Percentiles rank a stretch among this genome's conserved stretches.
phyloP scores from a whole-genome alignment of 768 basidiomycete genomes.

The Bullera alba region DNA sequence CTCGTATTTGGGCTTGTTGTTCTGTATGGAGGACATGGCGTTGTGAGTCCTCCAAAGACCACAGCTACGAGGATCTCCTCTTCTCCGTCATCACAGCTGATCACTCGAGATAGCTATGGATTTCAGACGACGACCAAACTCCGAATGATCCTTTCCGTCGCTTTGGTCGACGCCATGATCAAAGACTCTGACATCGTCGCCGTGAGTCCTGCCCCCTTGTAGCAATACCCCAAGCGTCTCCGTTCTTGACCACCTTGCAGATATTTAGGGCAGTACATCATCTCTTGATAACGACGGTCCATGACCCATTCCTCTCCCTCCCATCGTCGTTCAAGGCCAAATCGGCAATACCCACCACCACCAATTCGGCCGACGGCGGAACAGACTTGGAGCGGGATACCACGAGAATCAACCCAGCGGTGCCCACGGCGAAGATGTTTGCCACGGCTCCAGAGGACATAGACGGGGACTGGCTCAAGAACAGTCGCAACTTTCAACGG shows the following conservation, averaged over 20 bases:
- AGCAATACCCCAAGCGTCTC: not conserved
- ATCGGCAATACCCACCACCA: not conserved
- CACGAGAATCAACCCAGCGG: constrained; percentile 1
- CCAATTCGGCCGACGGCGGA: not conserved
- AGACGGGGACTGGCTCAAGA: constrained; percentile 20
- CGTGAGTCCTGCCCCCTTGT: constrained; percentile 13
- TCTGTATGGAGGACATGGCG: constrained; percentile 46
- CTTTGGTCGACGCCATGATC: constrained; percentile 43
- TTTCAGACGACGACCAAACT: constrained; percentile 41
- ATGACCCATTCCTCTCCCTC: constrained; percentile 40
- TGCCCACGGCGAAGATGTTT: constrained; percentile 19
- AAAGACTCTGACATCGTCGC: constrained; percentile 43
- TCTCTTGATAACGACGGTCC: constrained; percentile 24
- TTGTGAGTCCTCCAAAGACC: constrained; percentile 25
- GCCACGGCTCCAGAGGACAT: constrained; percentile 28
- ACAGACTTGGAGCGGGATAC: not conserved
- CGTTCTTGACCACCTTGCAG: constrained; percentile 10
- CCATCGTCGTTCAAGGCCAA: constrained; percentile 20
- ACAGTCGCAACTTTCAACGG: constrained; percentile 22
- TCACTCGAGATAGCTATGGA: constrained; percentile 32
- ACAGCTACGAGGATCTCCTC: not conserved
- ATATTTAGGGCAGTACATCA: constrained; percentile 42
- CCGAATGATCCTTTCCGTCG: constrained; percentile 40
- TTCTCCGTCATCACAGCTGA: not conserved
- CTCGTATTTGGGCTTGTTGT: constrained; percentile 40